A percentile compares a stretch with the other conserved stretches of the same genome.
These are phyloP conservation scores for Lentinula detonsa DNA, from an alignment of 768 basidiomycete genomes.

Conservation along the genomic window DNA sequence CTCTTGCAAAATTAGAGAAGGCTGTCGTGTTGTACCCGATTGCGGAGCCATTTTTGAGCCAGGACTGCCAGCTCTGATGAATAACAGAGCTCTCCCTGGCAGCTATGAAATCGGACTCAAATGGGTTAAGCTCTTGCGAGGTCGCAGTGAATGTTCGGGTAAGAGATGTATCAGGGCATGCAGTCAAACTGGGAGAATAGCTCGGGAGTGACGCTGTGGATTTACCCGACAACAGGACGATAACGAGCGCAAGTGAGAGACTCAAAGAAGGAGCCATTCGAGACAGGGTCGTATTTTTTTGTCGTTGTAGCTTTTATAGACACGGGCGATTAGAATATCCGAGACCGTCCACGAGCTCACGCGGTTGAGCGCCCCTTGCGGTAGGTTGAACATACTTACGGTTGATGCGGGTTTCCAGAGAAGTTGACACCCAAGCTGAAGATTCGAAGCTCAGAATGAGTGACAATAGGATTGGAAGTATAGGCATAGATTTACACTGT, in stretches of 20 bases:
- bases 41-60: constrained; percentile 48
- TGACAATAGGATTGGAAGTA: too few species aligned
- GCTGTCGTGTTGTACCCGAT: constrained; percentile 44
- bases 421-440: too few species aligned
- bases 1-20: constrained; percentile 38
- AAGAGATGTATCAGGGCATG: constrained; percentile 46
- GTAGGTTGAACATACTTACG: background rate
- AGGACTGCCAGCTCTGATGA: constrained; percentile 46
- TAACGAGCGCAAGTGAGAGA: background rate
- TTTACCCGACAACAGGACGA: background rate
- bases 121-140: constrained; percentile 43
- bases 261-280: background rate
- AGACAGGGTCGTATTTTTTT: background rate
- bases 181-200: constrained; percentile 46
- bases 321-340: background rate
- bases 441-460: too few species aligned
- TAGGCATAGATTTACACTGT: too few species aligned
- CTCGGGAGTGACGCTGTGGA: constrained; percentile 22
- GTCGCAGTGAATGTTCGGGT: constrained; percentile 46
- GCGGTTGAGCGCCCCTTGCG: too few species aligned
- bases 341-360: background rate
- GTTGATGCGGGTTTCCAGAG: background rate
- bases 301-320: background rate
- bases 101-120: constrained; percentile 42
- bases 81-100: constrained; percentile 33